Base-by-base conservation (phyloP, 78 protist species). In the Chrysochromulina parva region DNA sequence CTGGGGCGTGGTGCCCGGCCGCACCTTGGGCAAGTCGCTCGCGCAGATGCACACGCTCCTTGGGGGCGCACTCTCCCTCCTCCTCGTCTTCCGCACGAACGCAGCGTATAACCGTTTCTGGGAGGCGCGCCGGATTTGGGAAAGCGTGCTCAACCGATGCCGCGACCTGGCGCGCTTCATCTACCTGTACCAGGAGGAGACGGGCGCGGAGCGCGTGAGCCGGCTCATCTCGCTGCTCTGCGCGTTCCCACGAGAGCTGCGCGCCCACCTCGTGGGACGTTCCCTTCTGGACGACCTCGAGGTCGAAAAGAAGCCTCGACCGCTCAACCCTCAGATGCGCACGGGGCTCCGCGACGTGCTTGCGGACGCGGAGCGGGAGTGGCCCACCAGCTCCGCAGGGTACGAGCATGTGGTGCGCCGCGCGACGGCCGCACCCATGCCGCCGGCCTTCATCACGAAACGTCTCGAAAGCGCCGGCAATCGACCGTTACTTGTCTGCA, bases 41-140 rank as follows among this genome's bases (percentile, higher is more conserved):
- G 54, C 48, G 55, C 82, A 78, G 47, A 53, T 78, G 62, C 86
- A 78, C 62, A 16, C 86, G 17, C 86, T 78, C 19, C 86, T 78
- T 62, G 86, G 86, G 2, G 86, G 86, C 16, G 86, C 86, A 19
- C 86, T 78, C 62, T 13, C n/a, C 3, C 60, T 78, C 24, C 73
- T 86, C 11, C 90, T 86, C 54, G 90, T 86, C 73, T 86, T 86
- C 54, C 71, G 90, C 55, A 86, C 90, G 47, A 86, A 86, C 73
- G 24, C 74, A 0, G 90, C 90, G 62, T 86, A 86, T 73, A 28
- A 58, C 47, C 90, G 90, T 55, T 55, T 86, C 54, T 86, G 90
- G 90, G 90, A 86, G 69, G 86, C 57, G 62, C 86, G 86, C 0
- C 86, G 26, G 26, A 78, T 78, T 47, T 78, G 86, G 86, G 86